phyloP scores from a whole-genome alignment of 768 basidiomycete species.

The Coprinopsis cinerea region DNA sequence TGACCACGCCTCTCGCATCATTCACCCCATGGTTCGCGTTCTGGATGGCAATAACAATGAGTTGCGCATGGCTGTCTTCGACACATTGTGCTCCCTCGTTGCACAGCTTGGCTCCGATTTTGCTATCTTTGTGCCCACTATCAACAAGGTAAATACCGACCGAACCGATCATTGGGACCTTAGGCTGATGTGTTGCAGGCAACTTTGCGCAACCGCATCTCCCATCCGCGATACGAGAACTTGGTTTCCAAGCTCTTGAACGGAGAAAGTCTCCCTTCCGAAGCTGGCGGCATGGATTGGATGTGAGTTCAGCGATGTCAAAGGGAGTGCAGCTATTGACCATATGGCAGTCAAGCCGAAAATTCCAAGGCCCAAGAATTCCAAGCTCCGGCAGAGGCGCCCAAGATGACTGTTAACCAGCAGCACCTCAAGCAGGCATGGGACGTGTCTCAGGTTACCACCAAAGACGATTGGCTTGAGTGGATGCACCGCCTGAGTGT shows the following conservation, averaged over 20 bases:
- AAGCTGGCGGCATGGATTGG: slow-evolving; percentile 64
- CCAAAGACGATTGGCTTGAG: slow-evolving; percentile 86
- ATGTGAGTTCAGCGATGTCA: slow-evolving; percentile 37
- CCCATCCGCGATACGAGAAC: slow-evolving; percentile 80
- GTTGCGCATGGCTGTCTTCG: slow-evolving; percentile 81
- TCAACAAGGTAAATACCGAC: slow-evolving; percentile 67
- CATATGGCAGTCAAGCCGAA: slow-evolving; percentile 41
- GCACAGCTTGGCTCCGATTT: slow-evolving; percentile 95
- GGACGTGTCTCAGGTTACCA: slow-evolving; percentile 75
- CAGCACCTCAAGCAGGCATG: slow-evolving; percentile 96
- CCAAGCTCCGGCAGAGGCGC: slow-evolving; percentile 79
- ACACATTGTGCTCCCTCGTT: slow-evolving; percentile 87
- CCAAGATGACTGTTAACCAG: slow-evolving; percentile 91
- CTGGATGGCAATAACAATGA: slow-evolving; percentile 72
- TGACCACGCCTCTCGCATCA: slow-evolving; percentile 94
- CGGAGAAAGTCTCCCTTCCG: slow-evolving; percentile 88
- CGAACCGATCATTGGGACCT: background rate
- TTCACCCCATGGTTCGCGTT: slow-evolving; percentile 90
- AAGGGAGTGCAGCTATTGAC: slow-evolving; percentile 7
- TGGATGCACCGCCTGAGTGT: slow-evolving; percentile 94
- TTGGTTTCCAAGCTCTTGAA: slow-evolving; percentile 85
- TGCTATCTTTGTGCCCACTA: slow-evolving; percentile 95
- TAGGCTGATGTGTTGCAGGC: slow-evolving; percentile 39
- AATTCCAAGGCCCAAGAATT: slow-evolving; percentile 61
- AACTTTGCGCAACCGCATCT: slow-evolving; percentile 67